phyloP scores from a whole-genome alignment of 805 yeast species.

The Hanseniaspora guilliermondii region DNA sequence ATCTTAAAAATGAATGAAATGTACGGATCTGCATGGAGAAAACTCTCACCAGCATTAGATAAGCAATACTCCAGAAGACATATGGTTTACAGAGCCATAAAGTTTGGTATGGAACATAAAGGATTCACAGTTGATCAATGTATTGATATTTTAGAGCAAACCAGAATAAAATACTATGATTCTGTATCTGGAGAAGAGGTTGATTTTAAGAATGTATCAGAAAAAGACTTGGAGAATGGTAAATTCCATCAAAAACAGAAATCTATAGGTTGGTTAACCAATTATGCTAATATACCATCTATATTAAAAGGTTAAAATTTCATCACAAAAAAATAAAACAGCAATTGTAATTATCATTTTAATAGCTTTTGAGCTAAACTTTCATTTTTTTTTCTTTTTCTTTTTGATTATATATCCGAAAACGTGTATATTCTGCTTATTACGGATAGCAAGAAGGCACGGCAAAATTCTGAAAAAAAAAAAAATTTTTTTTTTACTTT shows the following conservation, averaged over 20 bases:
- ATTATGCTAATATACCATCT: constrained; percentile 29
- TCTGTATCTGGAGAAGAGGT: not conserved
- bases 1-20: constrained; percentile 37
- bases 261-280: constrained; percentile 36
- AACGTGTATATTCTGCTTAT: too few relatives aligned
- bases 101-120: constrained; percentile 32
- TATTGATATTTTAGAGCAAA: constrained; percentile 37
- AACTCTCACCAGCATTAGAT: constrained; percentile 37
- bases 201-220: not conserved
- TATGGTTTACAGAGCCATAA: constrained; percentile 44
- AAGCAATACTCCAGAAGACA: constrained; percentile 43
- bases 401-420: too few relatives aligned
- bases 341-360: too few relatives aligned
- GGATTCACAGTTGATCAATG: constrained; percentile 35
- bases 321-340: too few relatives aligned
- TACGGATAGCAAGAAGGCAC: too few relatives aligned
- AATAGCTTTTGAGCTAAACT: too few relatives aligned
- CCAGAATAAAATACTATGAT: constrained; percentile 30
- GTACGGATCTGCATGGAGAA: constrained; percentile 45
- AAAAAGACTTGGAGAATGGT: not conserved
- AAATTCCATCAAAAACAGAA: constrained; percentile 17
- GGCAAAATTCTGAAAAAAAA: too few relatives aligned
- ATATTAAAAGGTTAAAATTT: constrained; percentile 1
- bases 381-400: too few relatives aligned
- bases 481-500: too few relatives aligned